Evolutionary conservation across 208 protist species (phyloP), one percentile per base, ranked within the genome.

Genomic region (Phytomonas sp.): DNA sequence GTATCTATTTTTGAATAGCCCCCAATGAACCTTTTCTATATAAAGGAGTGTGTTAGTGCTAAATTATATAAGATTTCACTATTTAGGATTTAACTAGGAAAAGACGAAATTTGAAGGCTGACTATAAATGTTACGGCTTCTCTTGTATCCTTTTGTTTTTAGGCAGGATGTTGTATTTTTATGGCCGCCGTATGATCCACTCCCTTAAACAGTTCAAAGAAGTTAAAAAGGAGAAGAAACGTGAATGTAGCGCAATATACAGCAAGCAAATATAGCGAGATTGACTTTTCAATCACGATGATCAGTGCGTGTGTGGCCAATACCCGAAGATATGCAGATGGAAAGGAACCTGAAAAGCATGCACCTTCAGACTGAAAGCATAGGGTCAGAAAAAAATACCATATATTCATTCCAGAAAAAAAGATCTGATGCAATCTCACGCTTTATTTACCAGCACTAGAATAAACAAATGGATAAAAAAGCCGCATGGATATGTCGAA

Each of bases 21-120:
- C 1, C 60, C 29, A 23, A n/a, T 33, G 17, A 15, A 11, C 28
- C 60, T 30, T 33, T 2, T 30, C 31, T 30, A 33, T n/a, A 23
- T 11, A 1, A 33, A 62, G 11, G 60, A 17, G 17, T 29, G 60
- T 23, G 1, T 43, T 8, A 43, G 15, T 66, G 28, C 34, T 67
- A 30, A 51, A 28, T 66, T 70, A 70, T 70, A 70, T 66, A 31
- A 17, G 63, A 29, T 60, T 68, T 60, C 36, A 17, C 43, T 60
- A 23, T 68, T 68, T 31, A 1, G 13, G 11, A 32, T 68, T 2
- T 68, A 4, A 26, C 64, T 60, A 53, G 1, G 11, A 65, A 71
- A 51, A 71, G 67, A 68, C 5, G 40, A 71, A 70, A 68, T 71
- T 68, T 29, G 4, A 20, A 20, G 40, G 40, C 11, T 17, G 13